These are phyloP conservation scores for Cladophialophora bantiana DNA, from an alignment of 2,329 filamentous ascomycete species.

Conservation along the genomic window DNA sequence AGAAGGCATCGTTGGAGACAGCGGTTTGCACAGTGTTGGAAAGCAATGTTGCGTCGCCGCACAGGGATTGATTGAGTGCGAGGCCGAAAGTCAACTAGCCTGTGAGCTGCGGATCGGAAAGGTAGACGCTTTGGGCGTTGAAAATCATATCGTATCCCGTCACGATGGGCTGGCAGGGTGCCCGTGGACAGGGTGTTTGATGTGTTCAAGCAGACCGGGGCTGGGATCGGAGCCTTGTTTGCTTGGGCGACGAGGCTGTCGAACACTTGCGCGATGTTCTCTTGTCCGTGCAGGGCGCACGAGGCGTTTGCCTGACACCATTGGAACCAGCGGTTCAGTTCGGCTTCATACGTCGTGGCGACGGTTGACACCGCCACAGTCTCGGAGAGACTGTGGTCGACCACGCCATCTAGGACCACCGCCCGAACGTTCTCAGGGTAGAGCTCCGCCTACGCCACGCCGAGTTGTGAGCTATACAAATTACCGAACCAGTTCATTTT, in stretches of 20 bases:
- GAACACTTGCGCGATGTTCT: conserved; percentile 11
- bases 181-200: conserved; percentile 44
- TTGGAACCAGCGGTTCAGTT: conserved; percentile 20
- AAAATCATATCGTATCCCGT: conserved; percentile 47
- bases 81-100: conserved; percentile 39
- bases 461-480: conserved; percentile 57
- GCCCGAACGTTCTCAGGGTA: conserved; percentile 54
- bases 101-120: conserved; percentile 27
- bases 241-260: conserved; percentile 25
- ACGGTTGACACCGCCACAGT: conserved; percentile 31
- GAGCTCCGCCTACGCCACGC: conserved; percentile 53
- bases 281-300: conserved; percentile 18
- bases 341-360: conserved; percentile 24
- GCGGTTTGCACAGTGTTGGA: conserved; percentile 42
- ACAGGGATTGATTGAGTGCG: conserved; percentile 43
- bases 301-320: conserved; percentile 26
- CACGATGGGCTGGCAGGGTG: conserved; percentile 47
- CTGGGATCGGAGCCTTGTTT: conserved; percentile 44
- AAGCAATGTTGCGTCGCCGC: conserved; percentile 49
- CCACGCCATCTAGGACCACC: conserved; percentile 55
- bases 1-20: conserved; percentile 39
- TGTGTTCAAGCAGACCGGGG: conserved; percentile 46
- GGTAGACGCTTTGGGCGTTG: conserved; percentile 45
- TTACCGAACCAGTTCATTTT: conserved; percentile 52
- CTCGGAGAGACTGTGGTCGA: conserved; percentile 52